Base-by-base conservation (phyloP, 2,329 filamentous ascomycete species). In the Pseudocercospora eumusae region DNA sequence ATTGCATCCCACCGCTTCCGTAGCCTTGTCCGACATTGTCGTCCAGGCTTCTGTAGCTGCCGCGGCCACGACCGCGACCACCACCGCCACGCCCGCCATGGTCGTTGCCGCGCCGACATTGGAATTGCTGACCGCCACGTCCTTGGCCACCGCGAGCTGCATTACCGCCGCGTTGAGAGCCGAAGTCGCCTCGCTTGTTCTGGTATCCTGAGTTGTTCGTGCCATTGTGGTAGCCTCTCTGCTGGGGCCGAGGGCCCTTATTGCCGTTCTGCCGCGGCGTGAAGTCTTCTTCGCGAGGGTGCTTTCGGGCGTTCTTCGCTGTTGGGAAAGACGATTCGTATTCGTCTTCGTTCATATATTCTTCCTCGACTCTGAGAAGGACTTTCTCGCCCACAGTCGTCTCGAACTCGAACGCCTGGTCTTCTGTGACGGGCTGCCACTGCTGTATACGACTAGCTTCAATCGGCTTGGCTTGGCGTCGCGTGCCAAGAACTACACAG, bases 341-440 rank as follows among this genome's bases (percentile, higher is more conserved):
- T 64, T 86, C 83, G 65, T 84, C 85, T 69, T 89, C 86, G 23
- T 78, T 76, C 2, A 80, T 78, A 56, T 86, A 75, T 79, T 93
- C 90, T 57, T 87, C 82, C 74, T 96, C 92, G 52, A 98, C 88
- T 1, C 90, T 85, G 56, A 98, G 78, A 66, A 95, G 82, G 15
- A 91, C 86, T 78, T 96, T 96, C 77, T 98, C 93, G 18, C 90
- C 90, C 1, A 98, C 91, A 0, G 86, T 86, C 0, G 90, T 92
- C 65, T 96, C 91, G 70, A 98, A 92, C 5, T 86, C 83, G 71
- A 93, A 86, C 0, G 86, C 83, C 70, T 90, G 86, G 7, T 92
- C 87, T 4, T 84, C 80, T 0, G 88, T 78, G 47, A 42, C 49
- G 18, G 42, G 28, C 56, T 63, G 44, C 52, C 40, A 59, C 56